Percentiles rank a stretch among this genome's conserved stretches.
These are phyloP conservation scores for Talaromyces funiculosus DNA, from an alignment of 2,329 filamentous ascomycete species.

Conservation along the genomic window DNA sequence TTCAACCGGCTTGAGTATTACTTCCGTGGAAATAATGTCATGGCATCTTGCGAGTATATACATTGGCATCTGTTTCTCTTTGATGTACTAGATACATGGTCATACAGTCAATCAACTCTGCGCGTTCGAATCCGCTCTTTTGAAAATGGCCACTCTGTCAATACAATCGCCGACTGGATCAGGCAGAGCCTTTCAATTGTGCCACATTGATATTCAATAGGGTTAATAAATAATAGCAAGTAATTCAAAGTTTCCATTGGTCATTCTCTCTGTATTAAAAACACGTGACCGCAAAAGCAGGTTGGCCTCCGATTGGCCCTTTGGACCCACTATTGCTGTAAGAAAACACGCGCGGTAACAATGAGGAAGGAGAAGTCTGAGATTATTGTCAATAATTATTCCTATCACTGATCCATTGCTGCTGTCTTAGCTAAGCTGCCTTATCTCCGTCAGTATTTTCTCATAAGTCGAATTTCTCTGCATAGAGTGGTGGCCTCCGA, in stretches of 20 bases:
- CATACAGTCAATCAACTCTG: background rate
- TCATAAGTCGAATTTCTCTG: background rate
- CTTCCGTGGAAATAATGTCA: background rate
- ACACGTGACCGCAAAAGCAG: background rate
- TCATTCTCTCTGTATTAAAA: background rate
- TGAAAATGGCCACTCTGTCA: background rate
- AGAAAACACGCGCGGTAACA: constrained; percentile 6
- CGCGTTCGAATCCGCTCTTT: background rate
- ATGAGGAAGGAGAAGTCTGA: constrained; percentile 2
- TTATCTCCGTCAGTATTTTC: background rate
- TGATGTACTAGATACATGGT: constrained; percentile 2
- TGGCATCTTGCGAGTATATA: constrained; percentile 19
- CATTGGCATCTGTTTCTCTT: constrained; percentile 2
- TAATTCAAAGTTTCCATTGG: background rate
- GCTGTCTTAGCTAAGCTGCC: background rate
- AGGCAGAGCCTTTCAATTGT: background rate
- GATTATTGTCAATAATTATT: background rate
- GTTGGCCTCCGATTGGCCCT: background rate
- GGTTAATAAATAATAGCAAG: background rate
- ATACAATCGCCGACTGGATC: background rate
- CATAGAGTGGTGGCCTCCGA: background rate
- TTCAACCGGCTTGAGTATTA: background rate
- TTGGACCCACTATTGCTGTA: background rate
- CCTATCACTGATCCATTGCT: background rate
- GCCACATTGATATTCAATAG: background rate